Conservation (phyloP, 192 early-diverging fungal genomes). For the Entomortierella chlamydospora region DNA sequence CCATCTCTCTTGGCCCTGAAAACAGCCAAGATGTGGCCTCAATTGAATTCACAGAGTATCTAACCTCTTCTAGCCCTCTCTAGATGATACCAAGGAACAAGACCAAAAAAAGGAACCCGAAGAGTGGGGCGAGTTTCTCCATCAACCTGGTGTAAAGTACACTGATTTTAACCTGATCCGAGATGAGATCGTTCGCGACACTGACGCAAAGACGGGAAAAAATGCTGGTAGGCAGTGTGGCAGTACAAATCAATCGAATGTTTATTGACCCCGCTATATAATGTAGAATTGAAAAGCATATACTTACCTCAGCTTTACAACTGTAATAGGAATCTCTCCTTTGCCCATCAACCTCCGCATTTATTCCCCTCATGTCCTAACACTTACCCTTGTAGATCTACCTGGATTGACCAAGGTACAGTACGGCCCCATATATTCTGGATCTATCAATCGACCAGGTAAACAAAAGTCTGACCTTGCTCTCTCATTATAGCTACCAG, state of each 20-base stretch:
- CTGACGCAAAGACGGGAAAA: conserved; percentile 87
- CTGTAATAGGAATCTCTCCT: conserved; percentile 81
- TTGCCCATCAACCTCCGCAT: conserved; percentile 97
- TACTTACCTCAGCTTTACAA: background rate
- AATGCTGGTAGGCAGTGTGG: conserved; percentile 68
- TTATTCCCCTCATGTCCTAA: conserved; percentile 98
- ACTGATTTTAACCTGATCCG: conserved; percentile 96
- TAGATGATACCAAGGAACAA: conserved; percentile 1
- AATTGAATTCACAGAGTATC: too few species aligned
- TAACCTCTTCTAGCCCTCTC: too few species aligned
- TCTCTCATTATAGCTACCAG: conserved; percentile 74
- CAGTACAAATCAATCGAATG: too few species aligned
- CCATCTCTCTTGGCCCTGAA: background rate
- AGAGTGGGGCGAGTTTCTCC: conserved; percentile 99
- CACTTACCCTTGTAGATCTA: conserved; percentile 96
- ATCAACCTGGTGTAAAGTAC: conserved; percentile 97
- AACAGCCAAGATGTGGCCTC: too few species aligned
- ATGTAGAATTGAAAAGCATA: too few species aligned
- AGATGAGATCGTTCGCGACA: conserved; percentile 94
- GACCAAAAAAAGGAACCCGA: conserved; percentile 70
- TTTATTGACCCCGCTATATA: too few species aligned
- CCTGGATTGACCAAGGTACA: conserved; percentile 95
- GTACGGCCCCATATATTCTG: background rate
- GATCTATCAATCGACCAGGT: background rate
- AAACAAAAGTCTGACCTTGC: background rate